These are phyloP conservation scores for Erodium trifolium DNA, from an alignment of 441 rosid genomes.

Conservation along the genomic window DNA sequence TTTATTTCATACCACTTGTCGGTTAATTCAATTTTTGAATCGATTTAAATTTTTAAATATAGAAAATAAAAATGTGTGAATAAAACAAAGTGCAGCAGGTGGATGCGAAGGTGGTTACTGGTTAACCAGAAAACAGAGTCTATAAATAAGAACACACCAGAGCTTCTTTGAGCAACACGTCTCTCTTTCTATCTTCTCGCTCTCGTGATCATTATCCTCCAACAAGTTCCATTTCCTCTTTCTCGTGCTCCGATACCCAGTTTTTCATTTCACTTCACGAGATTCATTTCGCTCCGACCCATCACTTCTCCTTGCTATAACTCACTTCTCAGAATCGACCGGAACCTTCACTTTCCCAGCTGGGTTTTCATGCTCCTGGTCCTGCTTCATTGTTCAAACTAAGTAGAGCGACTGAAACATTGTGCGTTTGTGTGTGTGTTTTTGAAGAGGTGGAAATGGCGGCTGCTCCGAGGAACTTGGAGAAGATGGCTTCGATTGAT, in stretches of 20 bases:
- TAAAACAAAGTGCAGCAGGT: too few relatives aligned
- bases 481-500: conserved; percentile 93
- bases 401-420: too few relatives aligned
- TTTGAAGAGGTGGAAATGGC: background rate
- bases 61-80: too few relatives aligned
- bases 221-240: background rate
- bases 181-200: too few relatives aligned
- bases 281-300: background rate
- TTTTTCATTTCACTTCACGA: background rate
- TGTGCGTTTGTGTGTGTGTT: too few relatives aligned
- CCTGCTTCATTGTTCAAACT: background rate
- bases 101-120: too few relatives aligned
- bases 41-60: too few relatives aligned
- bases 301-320: background rate
- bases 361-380: background rate
- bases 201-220: background rate
- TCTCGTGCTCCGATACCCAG: background rate
- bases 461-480: conserved; percentile 58
- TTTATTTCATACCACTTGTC: too few relatives aligned
- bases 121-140: background rate
- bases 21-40: too few relatives aligned
- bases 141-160: background rate
- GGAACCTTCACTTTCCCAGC: background rate
- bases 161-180: background rate
- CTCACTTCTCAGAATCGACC: background rate